Base-by-base conservation (phyloP, 169 alveolate genomes). In the Plasmodium cynomolgi region DNA sequence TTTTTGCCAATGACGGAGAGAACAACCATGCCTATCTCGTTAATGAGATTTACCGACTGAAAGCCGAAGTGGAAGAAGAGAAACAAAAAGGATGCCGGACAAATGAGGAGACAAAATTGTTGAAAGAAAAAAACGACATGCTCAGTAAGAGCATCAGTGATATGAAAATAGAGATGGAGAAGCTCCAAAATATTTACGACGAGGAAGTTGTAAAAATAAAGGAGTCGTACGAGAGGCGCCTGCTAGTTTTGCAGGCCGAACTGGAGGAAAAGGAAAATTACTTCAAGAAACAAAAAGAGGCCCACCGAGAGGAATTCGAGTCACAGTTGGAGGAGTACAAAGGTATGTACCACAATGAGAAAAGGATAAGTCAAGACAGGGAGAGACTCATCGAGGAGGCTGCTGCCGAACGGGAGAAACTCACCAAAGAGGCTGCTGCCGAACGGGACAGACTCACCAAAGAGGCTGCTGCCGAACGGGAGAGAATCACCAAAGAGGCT, bases 201-300 rank as follows among this genome's bases (percentile, higher is more conserved):
- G 93, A 86, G 68, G 93, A 86, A 86, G 39, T 79, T 17, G 47
- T 31, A 11, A 86, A 54, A 58, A 54, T 86, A n/a, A 86, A 86
- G 33, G 93, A 86, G 44, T 86, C 93, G 7, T 86, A 86, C 71
- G 82, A 86, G 26, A 86, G 93, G 39, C 79, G 86, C 20, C n/a
- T 86, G 20, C 17, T 47, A 9, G 41, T 86, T 3, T 23, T 86
- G 9, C 80, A 74, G 71, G 17, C 41, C 17, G 93, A 86, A 31
- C 26, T 86, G 37, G 73, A 56, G 29, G 93, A 86, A 54, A 86
- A 71, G 81, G 93, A 86, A 50, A 44, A 75, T 75, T 86, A 50
- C 44, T 86, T 50, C 17, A 86, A 86, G 44, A 86, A 86, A 77
- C 77, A 86, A 54, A 86, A 75, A 39, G 80, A 54, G 15, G 83